Conservation (phyloP, 2,329 filamentous ascomycete species). For the Pseudopyrenochaeta lycopersici region DNA sequence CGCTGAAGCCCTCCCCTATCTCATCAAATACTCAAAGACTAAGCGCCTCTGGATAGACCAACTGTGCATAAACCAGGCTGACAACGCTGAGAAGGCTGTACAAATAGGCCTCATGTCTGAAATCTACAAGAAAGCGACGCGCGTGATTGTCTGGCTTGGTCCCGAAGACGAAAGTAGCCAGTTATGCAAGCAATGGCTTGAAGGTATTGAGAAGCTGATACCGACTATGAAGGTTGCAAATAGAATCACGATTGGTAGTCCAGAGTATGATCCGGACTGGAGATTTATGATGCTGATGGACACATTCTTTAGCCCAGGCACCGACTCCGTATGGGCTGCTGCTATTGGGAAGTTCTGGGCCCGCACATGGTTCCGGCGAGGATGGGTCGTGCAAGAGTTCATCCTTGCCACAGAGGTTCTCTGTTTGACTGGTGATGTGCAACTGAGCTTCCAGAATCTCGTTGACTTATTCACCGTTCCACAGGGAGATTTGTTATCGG, state of each 20-base stretch:
- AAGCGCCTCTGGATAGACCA: slow-evolving; percentile 38
- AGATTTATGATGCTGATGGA: neutral
- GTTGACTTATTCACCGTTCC: slow-evolving; percentile 15
- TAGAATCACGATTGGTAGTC: neutral
- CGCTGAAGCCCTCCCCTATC: slow-evolving; percentile 25
- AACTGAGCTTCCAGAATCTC: slow-evolving; percentile 16
- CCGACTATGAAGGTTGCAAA: slow-evolving; percentile 1
- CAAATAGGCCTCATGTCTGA: slow-evolving; percentile 49
- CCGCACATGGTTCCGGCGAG: slow-evolving; percentile 15
- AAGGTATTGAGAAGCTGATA: slow-evolving; percentile 7
- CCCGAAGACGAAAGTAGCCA: slow-evolving; percentile 11
- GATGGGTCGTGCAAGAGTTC: slow-evolving; percentile 26
- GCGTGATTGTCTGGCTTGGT: slow-evolving; percentile 28
- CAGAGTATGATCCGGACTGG: slow-evolving; percentile 4
- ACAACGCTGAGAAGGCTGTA: slow-evolving; percentile 37
- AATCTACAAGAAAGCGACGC: slow-evolving; percentile 36
- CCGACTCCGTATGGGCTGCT: slow-evolving; percentile 1
- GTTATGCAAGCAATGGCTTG: slow-evolving; percentile 14
- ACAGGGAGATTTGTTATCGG: neutral
- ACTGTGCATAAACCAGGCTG: slow-evolving; percentile 45
- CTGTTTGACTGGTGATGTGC: slow-evolving; percentile 10
- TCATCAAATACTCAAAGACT: slow-evolving; percentile 11
- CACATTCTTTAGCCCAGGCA: slow-evolving; percentile 2
- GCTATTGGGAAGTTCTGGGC: slow-evolving; percentile 14
- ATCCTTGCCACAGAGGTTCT: slow-evolving; percentile 9